Conservation (phyloP, 2,329 filamentous ascomycete genomes). For the Cercospora citrullina region DNA sequence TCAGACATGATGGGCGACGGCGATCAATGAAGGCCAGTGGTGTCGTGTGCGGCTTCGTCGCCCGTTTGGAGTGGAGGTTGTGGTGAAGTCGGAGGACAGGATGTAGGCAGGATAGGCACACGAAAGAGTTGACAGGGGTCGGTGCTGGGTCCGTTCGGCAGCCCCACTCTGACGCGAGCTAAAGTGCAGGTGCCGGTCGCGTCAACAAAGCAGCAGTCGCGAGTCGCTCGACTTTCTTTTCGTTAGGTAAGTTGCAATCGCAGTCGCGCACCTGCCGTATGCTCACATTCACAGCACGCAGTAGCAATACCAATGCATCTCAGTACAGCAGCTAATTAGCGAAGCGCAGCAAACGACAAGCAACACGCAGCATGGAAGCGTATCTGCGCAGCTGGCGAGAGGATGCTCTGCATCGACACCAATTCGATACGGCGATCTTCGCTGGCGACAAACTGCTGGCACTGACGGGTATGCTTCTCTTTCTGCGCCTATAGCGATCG, state of each 20-base stretch:
- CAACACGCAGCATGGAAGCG: conserved; percentile 71
- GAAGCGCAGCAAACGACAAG: not conserved
- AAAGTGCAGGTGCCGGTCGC: conserved; percentile 4
- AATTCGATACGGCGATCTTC: conserved; percentile 95
- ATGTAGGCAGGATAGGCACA: not conserved
- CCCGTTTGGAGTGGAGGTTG: not conserved
- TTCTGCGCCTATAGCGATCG: not conserved
- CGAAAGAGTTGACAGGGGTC: not conserved
- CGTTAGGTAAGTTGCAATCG: conserved; percentile 15
- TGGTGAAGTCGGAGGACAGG: not conserved
- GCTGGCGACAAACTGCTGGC: conserved; percentile 96
- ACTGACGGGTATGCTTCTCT: conserved; percentile 69
- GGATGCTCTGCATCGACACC: conserved; percentile 91
- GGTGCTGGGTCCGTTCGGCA: not conserved
- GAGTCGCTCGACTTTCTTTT: conserved; percentile 4
- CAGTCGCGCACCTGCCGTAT: conserved; percentile 5
- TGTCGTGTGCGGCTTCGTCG: not conserved
- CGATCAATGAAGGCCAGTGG: not conserved
- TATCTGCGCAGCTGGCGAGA: conserved; percentile 94
- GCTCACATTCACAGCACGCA: conserved; percentile 3
- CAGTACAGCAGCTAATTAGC: not conserved
- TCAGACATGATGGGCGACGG: conserved; percentile 66
- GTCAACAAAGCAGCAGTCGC: conserved; percentile 8
- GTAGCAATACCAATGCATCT: conserved; percentile 9
- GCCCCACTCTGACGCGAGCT: conserved; percentile 4